Evolutionary conservation across 306 rosid genomes (phyloP).

Genomic region (Dalbergia cochinchinensis): DNA sequence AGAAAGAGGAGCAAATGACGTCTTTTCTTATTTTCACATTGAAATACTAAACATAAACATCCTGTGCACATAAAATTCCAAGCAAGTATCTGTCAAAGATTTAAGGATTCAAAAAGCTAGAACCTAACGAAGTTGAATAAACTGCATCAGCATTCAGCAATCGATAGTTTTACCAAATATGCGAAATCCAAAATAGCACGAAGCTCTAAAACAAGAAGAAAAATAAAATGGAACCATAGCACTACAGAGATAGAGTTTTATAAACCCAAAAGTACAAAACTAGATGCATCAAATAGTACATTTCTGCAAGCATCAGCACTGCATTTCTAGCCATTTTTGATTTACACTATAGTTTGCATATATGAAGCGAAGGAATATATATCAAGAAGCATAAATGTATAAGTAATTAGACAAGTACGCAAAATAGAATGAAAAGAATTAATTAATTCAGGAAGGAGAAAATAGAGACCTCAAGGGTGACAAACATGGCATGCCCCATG

Average conservation of each 20-base stretch:
- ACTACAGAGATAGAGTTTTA: constrained; percentile 21
- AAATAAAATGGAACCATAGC: not conserved
- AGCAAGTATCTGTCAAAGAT: constrained; percentile 15
- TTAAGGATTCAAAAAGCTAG: constrained; percentile 1
- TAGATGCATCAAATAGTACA: constrained; percentile 31
- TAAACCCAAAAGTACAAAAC: constrained; percentile 14
- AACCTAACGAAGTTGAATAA: constrained; percentile 17
- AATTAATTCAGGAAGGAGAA: not conserved
- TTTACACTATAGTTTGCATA: constrained; percentile 19
- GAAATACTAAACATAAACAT: not conserved
- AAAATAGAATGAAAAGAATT: not conserved
- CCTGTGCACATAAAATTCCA: constrained; percentile 1
- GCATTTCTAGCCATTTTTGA: constrained; percentile 16
- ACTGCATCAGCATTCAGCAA: constrained; percentile 28
- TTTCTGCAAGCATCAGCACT: constrained; percentile 15
- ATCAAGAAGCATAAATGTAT: constrained; percentile 4
- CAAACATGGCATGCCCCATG: constrained; percentile 99
- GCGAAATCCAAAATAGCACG: not conserved
- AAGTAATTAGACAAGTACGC: constrained; percentile 6
- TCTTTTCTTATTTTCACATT: not conserved
- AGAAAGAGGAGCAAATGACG: constrained; percentile 24
- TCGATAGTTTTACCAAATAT: not conserved
- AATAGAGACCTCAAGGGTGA: constrained; percentile 87
- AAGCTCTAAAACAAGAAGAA: not conserved
- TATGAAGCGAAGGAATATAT: constrained; percentile 5